phyloP scores from a whole-genome alignment of 2,329 filamentous ascomycete species.

The Fusarium siculi region DNA sequence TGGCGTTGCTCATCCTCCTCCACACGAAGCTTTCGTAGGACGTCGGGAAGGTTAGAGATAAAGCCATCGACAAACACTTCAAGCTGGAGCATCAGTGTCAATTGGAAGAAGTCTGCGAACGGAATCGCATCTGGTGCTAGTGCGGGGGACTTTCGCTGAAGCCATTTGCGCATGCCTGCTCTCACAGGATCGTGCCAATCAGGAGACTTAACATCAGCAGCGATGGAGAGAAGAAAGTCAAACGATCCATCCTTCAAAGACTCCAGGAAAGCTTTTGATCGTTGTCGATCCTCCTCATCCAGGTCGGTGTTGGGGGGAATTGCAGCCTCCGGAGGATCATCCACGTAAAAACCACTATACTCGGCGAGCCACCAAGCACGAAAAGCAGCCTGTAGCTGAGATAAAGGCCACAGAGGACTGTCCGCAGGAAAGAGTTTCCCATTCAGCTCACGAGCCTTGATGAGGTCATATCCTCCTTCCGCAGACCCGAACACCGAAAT shows the following conservation, averaged over 20 bases:
- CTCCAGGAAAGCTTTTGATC: conserved; percentile 78
- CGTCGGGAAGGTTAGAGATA: conserved; percentile 94
- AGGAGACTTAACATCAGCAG: conserved; percentile 80
- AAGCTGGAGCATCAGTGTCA: conserved; percentile 79
- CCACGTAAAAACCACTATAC: conserved; percentile 89
- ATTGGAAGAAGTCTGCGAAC: conserved; percentile 78
- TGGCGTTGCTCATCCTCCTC: conserved; percentile 91
- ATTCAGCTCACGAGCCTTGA: conserved; percentile 77
- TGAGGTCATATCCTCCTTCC: conserved; percentile 74
- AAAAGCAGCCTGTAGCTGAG: conserved; percentile 81
- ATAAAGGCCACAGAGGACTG: conserved; percentile 75
- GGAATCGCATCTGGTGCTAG: conserved; percentile 74
- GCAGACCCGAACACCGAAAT: conserved; percentile 82
- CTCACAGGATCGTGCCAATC: conserved; percentile 92
- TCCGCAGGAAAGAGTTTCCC: conserved; percentile 74
- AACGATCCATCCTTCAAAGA: conserved; percentile 89
- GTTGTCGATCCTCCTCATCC: conserved; percentile 74
- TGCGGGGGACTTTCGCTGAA: conserved; percentile 81
- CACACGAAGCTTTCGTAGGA: conserved; percentile 83
- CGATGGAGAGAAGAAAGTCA: conserved; percentile 88
- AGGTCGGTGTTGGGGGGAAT: conserved; percentile 70
- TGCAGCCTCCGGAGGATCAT: conserved; percentile 70
- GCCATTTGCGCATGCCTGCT: conserved; percentile 80
- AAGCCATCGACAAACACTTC: conserved; percentile 92
- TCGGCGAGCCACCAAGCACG: conserved; percentile 90